Evolutionary conservation across 305 asterid species (phyloP), one percentile per base, ranked within the genome.

Genomic region (Ilex paraguariensis): DNA sequence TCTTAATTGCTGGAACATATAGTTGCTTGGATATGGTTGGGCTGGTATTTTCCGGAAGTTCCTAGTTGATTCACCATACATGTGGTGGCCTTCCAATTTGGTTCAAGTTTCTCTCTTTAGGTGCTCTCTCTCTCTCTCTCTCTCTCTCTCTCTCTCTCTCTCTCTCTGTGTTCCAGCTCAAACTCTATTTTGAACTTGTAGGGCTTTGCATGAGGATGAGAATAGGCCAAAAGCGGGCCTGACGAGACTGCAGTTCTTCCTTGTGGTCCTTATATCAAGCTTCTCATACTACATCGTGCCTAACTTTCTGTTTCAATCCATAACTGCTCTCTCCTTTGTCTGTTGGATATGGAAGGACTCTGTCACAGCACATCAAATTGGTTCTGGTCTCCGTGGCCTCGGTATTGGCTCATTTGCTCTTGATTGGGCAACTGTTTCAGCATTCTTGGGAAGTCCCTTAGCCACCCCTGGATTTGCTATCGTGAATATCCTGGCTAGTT

Each of bases 51-150:
- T 81, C 69, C 71, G 90, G 14, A 86, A 79, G 58, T 86, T 70
- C 57, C 82, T 86, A 0, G 87, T 86, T 2, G 95, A 86, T 59
- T 86, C 95, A 0, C 95, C 95, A 0, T 81, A 86, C 79, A 86
- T 86, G 95, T 86, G 95, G 95, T 86, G 95, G 91, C 95, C 95
- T n/a, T 60, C 87, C 7, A 86, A 83, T 64, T 86, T 86, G 6
- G 87, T 86, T 48, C 95, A 84, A 69, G 91, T 86, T 9, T 86
- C 95, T 44, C 88, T 86, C 65, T 86, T 86, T 69, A 71, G 68
- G 68, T 63, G 53, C 6, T n/a, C n/a, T n/a, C n/a, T n/a, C n/a
- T n/a, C n/a, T 42, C 2, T 45, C 55, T 64, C 61, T 39, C 13
- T 10, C 52, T 21, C 53, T 64, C 13, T 31, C 21, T 63, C 51